These are phyloP conservation scores for Lachancea kluyveri DNA, from an alignment of 805 yeast genomes.

Conservation along the genomic window DNA sequence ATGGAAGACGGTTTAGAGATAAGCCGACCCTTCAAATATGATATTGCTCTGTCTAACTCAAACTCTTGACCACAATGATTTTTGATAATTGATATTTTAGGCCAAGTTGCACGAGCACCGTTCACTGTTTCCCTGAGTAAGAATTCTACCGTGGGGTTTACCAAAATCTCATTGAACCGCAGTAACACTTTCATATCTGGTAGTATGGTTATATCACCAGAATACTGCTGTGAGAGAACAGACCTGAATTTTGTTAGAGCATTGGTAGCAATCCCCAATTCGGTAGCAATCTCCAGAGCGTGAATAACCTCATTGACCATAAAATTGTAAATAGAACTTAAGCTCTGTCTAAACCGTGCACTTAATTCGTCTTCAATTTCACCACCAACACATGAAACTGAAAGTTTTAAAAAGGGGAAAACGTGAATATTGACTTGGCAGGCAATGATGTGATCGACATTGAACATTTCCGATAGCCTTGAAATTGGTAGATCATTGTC, in stretches of 20 bases:
- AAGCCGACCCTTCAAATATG: slow-evolving; percentile 55
- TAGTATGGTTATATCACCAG: slow-evolving; percentile 89
- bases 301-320: slow-evolving; percentile 71
- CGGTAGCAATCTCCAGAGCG: slow-evolving; percentile 63
- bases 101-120: slow-evolving; percentile 94
- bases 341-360: slow-evolving; percentile 45
- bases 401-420: slow-evolving; percentile 71
- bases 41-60: slow-evolving; percentile 74
- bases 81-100: slow-evolving; percentile 73
- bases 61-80: slow-evolving; percentile 91
- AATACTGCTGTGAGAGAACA: slow-evolving; percentile 76
- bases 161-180: slow-evolving; percentile 58
- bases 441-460: slow-evolving; percentile 94
- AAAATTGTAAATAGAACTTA: slow-evolving; percentile 52
- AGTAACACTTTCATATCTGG: slow-evolving; percentile 58
- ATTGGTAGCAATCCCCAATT: slow-evolving; percentile 70
- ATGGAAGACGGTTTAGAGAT: slow-evolving; percentile 34
- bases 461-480: slow-evolving; percentile 90
- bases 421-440: slow-evolving; percentile 98
- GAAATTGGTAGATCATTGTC: slow-evolving; percentile 90
- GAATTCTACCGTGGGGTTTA: slow-evolving; percentile 78
- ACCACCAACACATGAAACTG: slow-evolving; percentile 65
- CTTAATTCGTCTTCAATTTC: slow-evolving; percentile 56
- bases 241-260: slow-evolving; percentile 67
- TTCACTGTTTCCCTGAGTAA: slow-evolving; percentile 56